phyloP scores from a whole-genome alignment of 768 basidiomycete genomes.

The Imleria badia region DNA sequence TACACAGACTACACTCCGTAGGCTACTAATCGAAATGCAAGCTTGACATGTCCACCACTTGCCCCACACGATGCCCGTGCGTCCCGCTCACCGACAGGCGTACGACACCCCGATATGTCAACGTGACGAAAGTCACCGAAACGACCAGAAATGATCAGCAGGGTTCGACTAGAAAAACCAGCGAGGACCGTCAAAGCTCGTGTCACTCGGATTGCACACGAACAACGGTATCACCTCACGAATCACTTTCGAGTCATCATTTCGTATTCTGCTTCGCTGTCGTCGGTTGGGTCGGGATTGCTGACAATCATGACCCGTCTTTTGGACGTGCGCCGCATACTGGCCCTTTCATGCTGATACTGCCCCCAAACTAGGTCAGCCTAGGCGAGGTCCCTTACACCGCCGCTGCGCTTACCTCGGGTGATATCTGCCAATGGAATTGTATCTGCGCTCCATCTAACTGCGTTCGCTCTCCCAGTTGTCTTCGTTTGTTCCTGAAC shows the following conservation, averaged over 20 bases:
- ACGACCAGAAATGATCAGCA: background rate
- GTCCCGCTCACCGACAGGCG: background rate
- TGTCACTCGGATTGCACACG: background rate
- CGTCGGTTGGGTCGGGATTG: constrained; percentile 30
- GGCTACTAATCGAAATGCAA: background rate
- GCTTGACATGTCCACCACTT: background rate
- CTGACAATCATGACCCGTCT: constrained; percentile 31
- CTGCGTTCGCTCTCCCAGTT: constrained; percentile 5
- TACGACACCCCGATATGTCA: background rate
- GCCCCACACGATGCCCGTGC: background rate
- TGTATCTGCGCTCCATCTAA: constrained; percentile 3
- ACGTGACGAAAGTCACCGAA: background rate
- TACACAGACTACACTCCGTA: background rate
- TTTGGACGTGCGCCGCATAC: constrained; percentile 18
- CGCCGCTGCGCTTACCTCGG: constrained; percentile 17
- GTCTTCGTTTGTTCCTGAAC: constrained; percentile 16
- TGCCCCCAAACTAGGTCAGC: constrained; percentile 9
- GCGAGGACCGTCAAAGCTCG: background rate
- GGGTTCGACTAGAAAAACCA: background rate
- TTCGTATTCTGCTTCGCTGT: constrained; percentile 28
- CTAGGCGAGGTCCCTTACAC: background rate
- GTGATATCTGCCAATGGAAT: constrained; percentile 10
- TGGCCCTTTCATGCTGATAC: constrained; percentile 15
- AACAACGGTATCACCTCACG: constrained; percentile 1
- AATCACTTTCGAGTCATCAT: constrained; percentile 10